Evolutionary conservation across 1,284 basidiomycete species (phyloP).

Genomic region (Papiliotrema fonsecae): DNA sequence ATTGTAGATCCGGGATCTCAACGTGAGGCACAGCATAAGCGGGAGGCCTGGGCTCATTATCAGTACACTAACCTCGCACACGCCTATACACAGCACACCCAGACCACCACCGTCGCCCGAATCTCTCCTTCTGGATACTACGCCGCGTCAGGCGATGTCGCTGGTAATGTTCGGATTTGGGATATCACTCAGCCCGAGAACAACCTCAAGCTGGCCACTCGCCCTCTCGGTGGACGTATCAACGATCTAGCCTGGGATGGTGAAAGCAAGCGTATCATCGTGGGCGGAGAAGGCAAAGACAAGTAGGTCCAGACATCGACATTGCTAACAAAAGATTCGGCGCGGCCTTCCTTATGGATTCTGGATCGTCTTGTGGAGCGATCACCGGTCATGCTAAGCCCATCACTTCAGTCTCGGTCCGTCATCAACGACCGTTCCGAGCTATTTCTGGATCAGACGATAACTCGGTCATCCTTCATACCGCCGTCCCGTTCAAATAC

Average conservation of each 20-base stretch:
- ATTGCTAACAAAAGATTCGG: conserved; percentile 59
- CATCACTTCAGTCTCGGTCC: conserved; percentile 87
- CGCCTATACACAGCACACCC: conserved; percentile 61
- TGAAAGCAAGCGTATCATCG: conserved; percentile 92
- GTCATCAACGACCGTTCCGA: conserved; percentile 82
- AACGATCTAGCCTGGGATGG: conserved; percentile 96
- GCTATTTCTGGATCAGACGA: conserved; percentile 87
- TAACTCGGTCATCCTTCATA: conserved; percentile 66
- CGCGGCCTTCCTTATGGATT: conserved; percentile 80
- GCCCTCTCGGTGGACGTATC: conserved; percentile 74
- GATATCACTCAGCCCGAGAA: conserved; percentile 87
- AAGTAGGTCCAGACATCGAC: conserved; percentile 54
- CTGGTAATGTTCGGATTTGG: conserved; percentile 85
- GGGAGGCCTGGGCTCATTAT: background rate
- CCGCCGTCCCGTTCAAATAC: conserved; percentile 82
- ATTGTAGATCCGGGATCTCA: conserved; percentile 59
- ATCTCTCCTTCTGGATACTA: conserved; percentile 94
- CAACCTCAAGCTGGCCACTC: conserved; percentile 75
- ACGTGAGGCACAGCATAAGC: conserved; percentile 44
- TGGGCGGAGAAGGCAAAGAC: conserved; percentile 91
- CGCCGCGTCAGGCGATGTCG: conserved; percentile 79
- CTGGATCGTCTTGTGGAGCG: conserved; percentile 86
- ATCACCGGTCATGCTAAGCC: conserved; percentile 89
- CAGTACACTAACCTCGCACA: conserved; percentile 36
- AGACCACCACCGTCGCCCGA: conserved; percentile 80